phyloP scores from a whole-genome alignment of 495 filamentous ascomycete genomes.

The Staphylotrichum longicolle region DNA sequence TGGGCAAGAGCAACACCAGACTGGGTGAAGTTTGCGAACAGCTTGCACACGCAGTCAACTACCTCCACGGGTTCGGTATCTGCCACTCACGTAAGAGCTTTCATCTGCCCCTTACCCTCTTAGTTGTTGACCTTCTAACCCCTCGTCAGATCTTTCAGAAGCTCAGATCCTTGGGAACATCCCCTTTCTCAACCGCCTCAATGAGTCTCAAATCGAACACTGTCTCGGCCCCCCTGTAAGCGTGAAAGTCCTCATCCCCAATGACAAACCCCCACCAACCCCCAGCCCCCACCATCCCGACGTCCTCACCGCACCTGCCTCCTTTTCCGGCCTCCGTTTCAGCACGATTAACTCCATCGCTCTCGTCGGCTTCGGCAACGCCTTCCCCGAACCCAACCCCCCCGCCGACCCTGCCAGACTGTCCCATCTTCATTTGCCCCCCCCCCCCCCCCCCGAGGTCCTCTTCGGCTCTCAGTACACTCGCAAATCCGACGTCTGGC shows the following conservation, averaged over 20 bases:
- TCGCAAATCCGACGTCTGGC: conserved; percentile 10
- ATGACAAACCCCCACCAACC: too few species aligned
- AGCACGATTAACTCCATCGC: not conserved
- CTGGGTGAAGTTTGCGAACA: not conserved
- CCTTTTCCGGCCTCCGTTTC: not conserved
- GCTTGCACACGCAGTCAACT: not conserved
- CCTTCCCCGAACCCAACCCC: too few species aligned
- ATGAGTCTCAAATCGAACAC: not conserved
- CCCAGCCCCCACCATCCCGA: too few species aligned
- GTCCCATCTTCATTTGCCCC: too few species aligned
- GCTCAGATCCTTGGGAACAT: not conserved
- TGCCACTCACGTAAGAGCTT: not conserved
- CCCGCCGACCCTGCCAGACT: not conserved
- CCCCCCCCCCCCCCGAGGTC: not conserved
- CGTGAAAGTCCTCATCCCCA: too few species aligned
- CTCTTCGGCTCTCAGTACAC: conserved; percentile 3
- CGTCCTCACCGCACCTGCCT: not conserved
- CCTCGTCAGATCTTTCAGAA: not conserved
- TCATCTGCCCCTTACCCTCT: not conserved
- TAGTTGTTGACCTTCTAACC: not conserved
- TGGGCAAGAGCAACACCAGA: not conserved
- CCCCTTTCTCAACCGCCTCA: not conserved
- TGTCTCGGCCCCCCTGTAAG: not conserved
- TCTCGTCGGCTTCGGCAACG: not conserved
- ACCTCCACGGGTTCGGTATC: not conserved